Evolutionary conservation across 345 rosid genomes (phyloP), one percentile per base, ranked within the genome.

Genomic region (Arabis hirsuta): DNA sequence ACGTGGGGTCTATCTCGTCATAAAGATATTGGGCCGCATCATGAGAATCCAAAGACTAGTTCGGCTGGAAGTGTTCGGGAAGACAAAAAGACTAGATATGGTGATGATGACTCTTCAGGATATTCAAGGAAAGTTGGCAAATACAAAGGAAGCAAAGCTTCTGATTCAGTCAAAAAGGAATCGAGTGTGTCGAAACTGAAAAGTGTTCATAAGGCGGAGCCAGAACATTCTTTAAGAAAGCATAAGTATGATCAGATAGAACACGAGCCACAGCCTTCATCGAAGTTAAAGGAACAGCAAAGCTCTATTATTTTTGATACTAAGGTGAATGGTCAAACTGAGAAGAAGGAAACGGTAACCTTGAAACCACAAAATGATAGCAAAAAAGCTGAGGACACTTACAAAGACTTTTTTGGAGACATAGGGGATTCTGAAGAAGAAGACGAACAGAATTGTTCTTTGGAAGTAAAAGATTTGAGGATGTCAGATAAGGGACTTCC

Each of bases 381-480:
- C 53, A 86, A 68, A 68, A 87, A 81, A 72, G 78, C 72, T 7
- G 90, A 83, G 29, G 94, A 92, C 66, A 80, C 68, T 44, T 86
- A 88, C 69, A 85, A 73, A 76, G 98, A 87, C 16, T 86, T 86
- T 76, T 87, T 87, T 74, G 97, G 98, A 64, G 99, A 92, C 52
- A 73, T 82, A 1, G 86, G 32, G 26, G 85, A 83, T 58, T 73
- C 81, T 55, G 97, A 88, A 22, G 94, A 76, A 38, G 97, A 76
- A 76, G 96, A 87, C 80, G 85, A 76, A 65, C 84, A 61, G 14
- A 54, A 39, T 22, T 71, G 77, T 81, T 69, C 78, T 6, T 14
- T 73, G 68, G 84, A 81, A 19, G 81, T 67, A 69, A 84, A 82
- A 73, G 88, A 78, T 64, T 46, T 61, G 32, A 76, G 71, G 54